Evolutionary conservation across 1,284 basidiomycete genomes (phyloP).

Genomic region (Heterobasidion occidentale): DNA sequence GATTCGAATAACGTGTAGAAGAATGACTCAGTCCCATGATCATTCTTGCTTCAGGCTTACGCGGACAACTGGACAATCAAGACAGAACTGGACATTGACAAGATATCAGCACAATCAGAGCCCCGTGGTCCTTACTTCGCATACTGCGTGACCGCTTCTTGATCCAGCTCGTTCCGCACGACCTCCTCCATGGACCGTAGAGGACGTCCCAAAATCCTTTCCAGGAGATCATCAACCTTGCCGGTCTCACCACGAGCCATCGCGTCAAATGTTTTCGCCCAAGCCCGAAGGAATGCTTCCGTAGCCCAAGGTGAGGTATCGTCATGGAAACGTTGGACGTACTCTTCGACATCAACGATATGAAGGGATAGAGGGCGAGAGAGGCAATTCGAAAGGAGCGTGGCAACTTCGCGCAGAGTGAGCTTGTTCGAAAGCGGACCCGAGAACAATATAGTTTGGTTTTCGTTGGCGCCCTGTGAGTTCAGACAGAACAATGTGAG

Average conservation of each 20-base stretch:
- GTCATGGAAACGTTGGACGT: conserved; percentile 14
- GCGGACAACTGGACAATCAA: too few species aligned
- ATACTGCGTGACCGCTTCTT: background rate
- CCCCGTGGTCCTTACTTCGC: conserved; percentile 1
- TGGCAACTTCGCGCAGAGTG: conserved; percentile 18
- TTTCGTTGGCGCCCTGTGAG: conserved; percentile 18
- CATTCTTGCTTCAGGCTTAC: too few species aligned
- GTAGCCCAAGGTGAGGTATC: conserved; percentile 13
- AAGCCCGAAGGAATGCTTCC: conserved; percentile 19
- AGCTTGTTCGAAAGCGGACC: conserved; percentile 15
- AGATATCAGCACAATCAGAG: too few species aligned
- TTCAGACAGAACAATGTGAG: background rate
- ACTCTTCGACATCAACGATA: conserved; percentile 20
- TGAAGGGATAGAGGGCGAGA: conserved; percentile 12
- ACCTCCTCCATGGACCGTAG: conserved; percentile 19
- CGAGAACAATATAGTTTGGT: conserved; percentile 21
- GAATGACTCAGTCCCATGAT: too few species aligned
- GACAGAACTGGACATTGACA: too few species aligned
- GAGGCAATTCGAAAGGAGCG: conserved; percentile 14
- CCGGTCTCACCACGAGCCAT: conserved; percentile 20
- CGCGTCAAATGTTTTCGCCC: conserved; percentile 23
- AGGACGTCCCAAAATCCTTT: conserved; percentile 18
- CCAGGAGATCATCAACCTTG: conserved; percentile 20
- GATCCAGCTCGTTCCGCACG: conserved; percentile 12
- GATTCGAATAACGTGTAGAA: too few species aligned